A percentile compares a stretch with the other conserved stretches of the same genome.
phyloP scores from a whole-genome alignment of 1,284 basidiomycete species.

The Coniferiporia sulphurascens region DNA sequence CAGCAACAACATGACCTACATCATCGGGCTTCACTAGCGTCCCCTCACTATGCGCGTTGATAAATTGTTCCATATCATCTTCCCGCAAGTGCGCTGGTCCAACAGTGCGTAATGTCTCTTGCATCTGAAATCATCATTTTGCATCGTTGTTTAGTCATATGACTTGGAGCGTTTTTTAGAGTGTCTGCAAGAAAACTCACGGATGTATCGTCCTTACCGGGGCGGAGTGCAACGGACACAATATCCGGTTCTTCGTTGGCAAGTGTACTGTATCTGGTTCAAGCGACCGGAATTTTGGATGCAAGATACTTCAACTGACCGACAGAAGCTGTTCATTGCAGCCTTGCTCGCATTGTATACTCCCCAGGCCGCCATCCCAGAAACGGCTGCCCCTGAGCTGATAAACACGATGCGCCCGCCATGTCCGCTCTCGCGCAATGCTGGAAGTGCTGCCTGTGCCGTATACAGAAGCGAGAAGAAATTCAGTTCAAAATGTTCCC shows the following conservation, averaged over 20 bases:
- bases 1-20: constrained; percentile 71
- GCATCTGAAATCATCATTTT: constrained; percentile 53
- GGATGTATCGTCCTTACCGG: constrained; percentile 78
- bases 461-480: constrained; percentile 77
- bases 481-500: constrained; percentile 71
- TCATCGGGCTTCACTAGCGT: constrained; percentile 67
- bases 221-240: constrained; percentile 73
- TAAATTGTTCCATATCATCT: constrained; percentile 51
- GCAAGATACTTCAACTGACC: constrained; percentile 36
- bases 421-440: constrained; percentile 53
- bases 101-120: constrained; percentile 44
- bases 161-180: background rate
- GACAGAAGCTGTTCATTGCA: constrained; percentile 79
- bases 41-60: constrained; percentile 55
- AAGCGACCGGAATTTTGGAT: background rate
- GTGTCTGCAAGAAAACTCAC: constrained; percentile 35
- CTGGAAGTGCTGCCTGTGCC: constrained; percentile 60
- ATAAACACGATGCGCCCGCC: constrained; percentile 74
- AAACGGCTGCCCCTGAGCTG: constrained; percentile 76
- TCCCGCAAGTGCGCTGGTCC: constrained; percentile 48
- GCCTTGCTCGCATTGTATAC: constrained; percentile 81
- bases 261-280: constrained; percentile 52
- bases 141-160: background rate
- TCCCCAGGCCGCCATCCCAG: constrained; percentile 64
- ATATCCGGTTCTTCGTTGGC: constrained; percentile 76